Evolutionary conservation across 1,284 basidiomycete species (phyloP), one percentile per base, ranked within the genome.

Genomic region (Ganoderma sp.): DNA sequence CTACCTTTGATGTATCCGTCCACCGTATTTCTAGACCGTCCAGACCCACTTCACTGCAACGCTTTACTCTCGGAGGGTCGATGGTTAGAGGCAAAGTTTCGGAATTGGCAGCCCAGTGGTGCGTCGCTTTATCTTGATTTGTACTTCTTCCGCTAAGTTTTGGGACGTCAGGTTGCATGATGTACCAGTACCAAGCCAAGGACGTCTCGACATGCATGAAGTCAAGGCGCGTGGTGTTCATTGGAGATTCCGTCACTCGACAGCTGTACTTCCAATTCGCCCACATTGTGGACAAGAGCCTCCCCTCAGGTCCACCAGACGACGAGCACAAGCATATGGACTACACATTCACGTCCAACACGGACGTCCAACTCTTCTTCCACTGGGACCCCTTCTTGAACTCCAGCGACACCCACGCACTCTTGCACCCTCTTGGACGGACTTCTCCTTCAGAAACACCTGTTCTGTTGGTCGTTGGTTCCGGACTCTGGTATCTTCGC

Each of bases 51-150:
- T 64, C 91, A 88, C 75, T 97, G 94, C 77, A 82, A 85, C 68
- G 85, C 92, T 1, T 79, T 96, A 39, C 78, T 95, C 62, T 89
- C 84, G 56, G 83, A 82, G 50, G 94, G 95, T n/a, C 86, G 85
- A 74, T 97, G 94, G 94, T 79, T 95, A 65, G 94, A 95, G 78
- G 79, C 81, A 43, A 79, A 76, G 58, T 85, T 85, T 76, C 84
- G 79, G 71, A 90, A 90, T 75, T 96, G 94, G 94, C 94, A 96
- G 77, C 94, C 94, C 6, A 87, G 94, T 73, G 94, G 93, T 91
- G 74, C 72, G 87, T 79, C 19, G 22, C 0, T n/a, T 9, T 28
- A 15, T 7, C 41, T 9, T 7, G 1, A n/a, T 12, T 34, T 2
- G 4, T 37, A 2, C 9, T 12, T 10, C 9, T 42, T 2, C 32